These are phyloP conservation scores for Prasinococcaceae sp. DNA, from an alignment of 139 green algal species.

Conservation along the genomic window DNA sequence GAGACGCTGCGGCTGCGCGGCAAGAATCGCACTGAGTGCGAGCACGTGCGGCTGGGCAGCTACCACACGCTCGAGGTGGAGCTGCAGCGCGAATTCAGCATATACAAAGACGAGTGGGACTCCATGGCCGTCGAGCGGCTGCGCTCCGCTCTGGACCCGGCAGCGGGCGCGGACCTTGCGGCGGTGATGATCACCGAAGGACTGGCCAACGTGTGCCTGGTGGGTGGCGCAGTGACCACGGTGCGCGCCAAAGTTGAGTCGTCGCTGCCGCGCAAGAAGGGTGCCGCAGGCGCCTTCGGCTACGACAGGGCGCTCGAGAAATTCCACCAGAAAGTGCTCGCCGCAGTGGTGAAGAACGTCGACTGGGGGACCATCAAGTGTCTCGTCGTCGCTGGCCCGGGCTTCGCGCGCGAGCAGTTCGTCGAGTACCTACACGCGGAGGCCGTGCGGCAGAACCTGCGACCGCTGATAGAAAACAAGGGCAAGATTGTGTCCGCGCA, in stretches of 20 bases:
- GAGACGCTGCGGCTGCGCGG: slow-evolving; percentile 20
- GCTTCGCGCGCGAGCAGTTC: slow-evolving; percentile 72
- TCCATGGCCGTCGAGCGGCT: slow-evolving; percentile 55
- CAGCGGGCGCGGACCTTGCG: slow-evolving; percentile 69
- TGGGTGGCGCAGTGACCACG: slow-evolving; percentile 65
- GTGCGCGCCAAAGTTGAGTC: slow-evolving; percentile 61
- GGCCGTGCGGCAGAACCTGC: slow-evolving; percentile 39
- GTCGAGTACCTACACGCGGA: slow-evolving; percentile 55
- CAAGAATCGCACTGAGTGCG: slow-evolving; percentile 58
- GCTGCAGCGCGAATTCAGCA: slow-evolving; percentile 53
- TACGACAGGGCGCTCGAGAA: slow-evolving; percentile 70
- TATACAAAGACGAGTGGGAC: slow-evolving; percentile 77
- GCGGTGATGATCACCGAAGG: slow-evolving; percentile 85
- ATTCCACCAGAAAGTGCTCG: slow-evolving; percentile 48
- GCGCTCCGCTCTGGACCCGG: slow-evolving; percentile 42
- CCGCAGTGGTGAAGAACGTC: slow-evolving; percentile 56
- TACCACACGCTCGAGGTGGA: slow-evolving; percentile 92
- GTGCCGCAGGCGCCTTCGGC: slow-evolving; percentile 54
- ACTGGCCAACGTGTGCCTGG: slow-evolving; percentile 68
- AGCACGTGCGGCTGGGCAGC: slow-evolving; percentile 80
- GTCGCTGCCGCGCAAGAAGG: slow-evolving; percentile 74
- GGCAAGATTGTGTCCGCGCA: slow-evolving; percentile 48
- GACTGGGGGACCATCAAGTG: slow-evolving; percentile 80
- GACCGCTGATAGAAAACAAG: slow-evolving; percentile 55
- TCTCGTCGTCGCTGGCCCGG: slow-evolving; percentile 84